phyloP scores from a whole-genome alignment of 371 early-diverging fungal species.

The Syncephalastrum contaminatum region DNA sequence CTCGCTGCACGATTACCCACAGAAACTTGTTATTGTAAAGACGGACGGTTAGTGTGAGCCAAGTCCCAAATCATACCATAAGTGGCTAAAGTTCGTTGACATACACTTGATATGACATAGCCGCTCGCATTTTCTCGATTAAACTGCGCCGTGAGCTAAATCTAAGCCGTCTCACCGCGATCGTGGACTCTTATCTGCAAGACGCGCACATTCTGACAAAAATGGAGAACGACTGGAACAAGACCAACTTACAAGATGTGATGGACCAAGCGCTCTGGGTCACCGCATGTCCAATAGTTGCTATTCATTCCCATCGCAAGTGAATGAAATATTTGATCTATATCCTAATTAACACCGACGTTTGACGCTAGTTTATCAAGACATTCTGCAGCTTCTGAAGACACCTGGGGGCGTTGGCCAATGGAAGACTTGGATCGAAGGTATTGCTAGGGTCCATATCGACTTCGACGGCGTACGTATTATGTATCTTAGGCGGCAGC shows the following conservation, averaged over 20 bases:
- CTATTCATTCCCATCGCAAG: conserved; percentile 21
- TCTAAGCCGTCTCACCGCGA: no score
- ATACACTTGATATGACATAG: no score
- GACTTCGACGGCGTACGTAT: neutral
- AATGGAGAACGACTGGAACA: no score
- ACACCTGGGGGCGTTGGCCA: conserved; percentile 27
- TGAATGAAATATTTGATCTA: neutral
- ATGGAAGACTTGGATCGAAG: conserved; percentile 52
- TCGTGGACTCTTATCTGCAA: no score
- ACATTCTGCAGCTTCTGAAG: conserved; percentile 35
- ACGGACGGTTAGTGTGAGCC: no score
- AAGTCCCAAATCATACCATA: no score
- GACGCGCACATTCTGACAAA: no score
- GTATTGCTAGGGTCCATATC: conserved; percentile 15
- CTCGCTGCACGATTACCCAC: conserved; percentile 28
- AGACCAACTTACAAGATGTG: no score
- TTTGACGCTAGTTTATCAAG: conserved; percentile 28
- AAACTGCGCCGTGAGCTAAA: no score
- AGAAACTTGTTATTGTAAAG: no score
- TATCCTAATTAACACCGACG: neutral
- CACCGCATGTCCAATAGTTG: conserved; percentile 43
- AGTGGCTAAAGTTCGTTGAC: no score
- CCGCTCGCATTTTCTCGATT: no score
- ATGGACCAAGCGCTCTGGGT: conserved; percentile 55
- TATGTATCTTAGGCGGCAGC: neutral